Evolutionary conservation across 768 basidiomycete genomes (phyloP), one percentile per base, ranked within the genome.

Genomic region (Lactarius hengduanensis): DNA sequence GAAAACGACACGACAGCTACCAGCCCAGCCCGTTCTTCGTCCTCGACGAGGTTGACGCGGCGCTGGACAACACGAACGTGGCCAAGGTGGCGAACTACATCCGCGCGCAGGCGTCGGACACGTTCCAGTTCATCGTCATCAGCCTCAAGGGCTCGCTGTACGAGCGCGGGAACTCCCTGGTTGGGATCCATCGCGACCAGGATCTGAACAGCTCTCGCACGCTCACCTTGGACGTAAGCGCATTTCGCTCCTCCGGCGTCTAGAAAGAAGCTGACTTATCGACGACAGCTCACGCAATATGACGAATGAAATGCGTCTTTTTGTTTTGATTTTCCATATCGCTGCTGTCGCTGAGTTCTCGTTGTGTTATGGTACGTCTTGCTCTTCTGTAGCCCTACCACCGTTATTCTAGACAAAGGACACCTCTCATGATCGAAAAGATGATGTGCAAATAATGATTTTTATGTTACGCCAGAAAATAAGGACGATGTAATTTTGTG

Each of bases 1-100:
- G 41, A 38, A 18, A 41, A 18, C 6, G 41, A 4, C 41, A 41
- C 16, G 16, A 1, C 6, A 96, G 96, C 71, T 98, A 93, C 75
- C 95, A 96, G 74, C 96, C 96, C 0, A 92, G 96, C 3, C 96
- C 96, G 0, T 98, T 98, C 81, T 98, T 98, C 75, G 96, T 98
- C 16, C 82, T 98, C n/a, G 96, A 98, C 73, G 96, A 98, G 77
- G 94, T 97, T 30, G 96, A 98, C 71, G 97, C 97, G 13, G 96
- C 97, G 0, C 82, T 98, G 47, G 96, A 98, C 78, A 96, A 98
- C 75, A 97, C 95, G n/a, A 98, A 99, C 70, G 96, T 98, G 3
- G 92, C 93, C 43, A 94, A 95, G 75, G 87, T 98, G 40, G 96
- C 96, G 15, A 90, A 91, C 69, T 99, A 98, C 74, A 95, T 97